A percentile compares a stretch with the other conserved stretches of the same genome.
Conservation (phyloP, 768 basidiomycete genomes). For the Xanthoconium purpureum region DNA sequence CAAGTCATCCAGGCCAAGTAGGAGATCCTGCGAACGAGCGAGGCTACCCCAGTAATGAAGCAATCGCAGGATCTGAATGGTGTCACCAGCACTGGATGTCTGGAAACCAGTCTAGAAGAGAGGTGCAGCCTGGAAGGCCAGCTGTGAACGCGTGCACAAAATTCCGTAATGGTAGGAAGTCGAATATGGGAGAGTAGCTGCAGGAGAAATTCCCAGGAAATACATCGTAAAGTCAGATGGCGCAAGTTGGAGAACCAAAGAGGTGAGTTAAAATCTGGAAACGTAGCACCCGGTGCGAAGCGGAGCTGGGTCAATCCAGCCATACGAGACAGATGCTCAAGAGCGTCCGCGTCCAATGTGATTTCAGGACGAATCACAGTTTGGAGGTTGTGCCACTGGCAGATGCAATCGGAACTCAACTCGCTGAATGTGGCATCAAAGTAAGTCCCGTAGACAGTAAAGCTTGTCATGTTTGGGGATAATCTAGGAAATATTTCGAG, state of each 20-base stretch:
- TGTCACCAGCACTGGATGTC: not conserved
- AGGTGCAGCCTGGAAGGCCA: not conserved
- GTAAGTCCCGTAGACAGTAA: not conserved
- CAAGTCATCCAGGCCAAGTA: not conserved
- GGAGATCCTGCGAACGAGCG: not conserved
- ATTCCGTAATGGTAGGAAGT: not conserved
- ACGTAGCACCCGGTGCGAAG: too few relatives aligned
- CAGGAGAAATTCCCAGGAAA: not conserved
- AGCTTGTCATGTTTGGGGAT: not conserved
- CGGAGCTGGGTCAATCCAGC: not conserved
- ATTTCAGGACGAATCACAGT: not conserved
- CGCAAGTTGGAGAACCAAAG: not conserved
- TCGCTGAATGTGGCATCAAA: not conserved
- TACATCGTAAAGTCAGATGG: rapidly evolving
- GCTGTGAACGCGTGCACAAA: not conserved
- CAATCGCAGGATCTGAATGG: not conserved
- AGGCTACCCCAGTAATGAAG: not conserved
- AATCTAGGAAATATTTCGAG: not conserved
- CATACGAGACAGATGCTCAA: not conserved
- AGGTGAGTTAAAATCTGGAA: not conserved
- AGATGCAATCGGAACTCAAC: not conserved
- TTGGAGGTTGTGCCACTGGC: not conserved
- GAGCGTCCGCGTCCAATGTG: not conserved
- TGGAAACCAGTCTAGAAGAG: not conserved
- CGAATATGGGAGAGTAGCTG: not conserved